Evolutionary conservation across 345 rosid species (phyloP), one percentile per base, ranked within the genome.

Genomic region (Raphanus raphanistrum): DNA sequence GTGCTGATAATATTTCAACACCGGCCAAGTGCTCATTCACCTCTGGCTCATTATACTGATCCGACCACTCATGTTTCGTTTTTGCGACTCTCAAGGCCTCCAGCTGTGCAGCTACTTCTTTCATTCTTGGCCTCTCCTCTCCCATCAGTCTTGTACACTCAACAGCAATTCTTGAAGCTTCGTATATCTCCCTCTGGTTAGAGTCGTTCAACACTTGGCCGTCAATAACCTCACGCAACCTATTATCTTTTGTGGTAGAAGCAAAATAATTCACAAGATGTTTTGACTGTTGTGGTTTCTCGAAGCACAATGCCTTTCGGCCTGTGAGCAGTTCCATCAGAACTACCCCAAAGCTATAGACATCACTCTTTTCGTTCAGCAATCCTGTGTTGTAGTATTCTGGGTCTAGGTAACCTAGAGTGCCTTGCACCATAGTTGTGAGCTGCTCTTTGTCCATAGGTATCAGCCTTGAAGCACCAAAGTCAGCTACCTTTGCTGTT

Each of bases 331-430:
- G 62, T 41, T 85, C 88, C 7, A 63, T 70, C 5, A 86, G 81
- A 1, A 86, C 78, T 5, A 84, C 84, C 4, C 87, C 87, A 10
- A 86, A 86, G 64, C 87, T 84, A 12, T 86, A 86, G 0, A 84
- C 87, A 70, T 86, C 88, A 8, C 87, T 86, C 71, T 86, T 86
- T 2, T 82, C 85, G 4, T 61, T 61, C 1, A 61, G 36, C 21
- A 61, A 5, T 10, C 65, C 65, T 12, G 65, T 61, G 65, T 72
- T 81, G 26, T 79, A 74, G 74, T 21, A 21, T 21, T 21, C 21
- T 21, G 21, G 21, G 21, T 21, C 21, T 21, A 21, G 21, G 21
- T 21, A 21, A 21, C 86, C 85, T 0, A 77, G 61, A 10, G 85
- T 85, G 0, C 86, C 86, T 73, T 75, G 84, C 4, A 82, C 88